These are phyloP conservation scores for Globisporangium ultimum DNA, from an alignment of 352 stramenopile species.

Conservation along the genomic window DNA sequence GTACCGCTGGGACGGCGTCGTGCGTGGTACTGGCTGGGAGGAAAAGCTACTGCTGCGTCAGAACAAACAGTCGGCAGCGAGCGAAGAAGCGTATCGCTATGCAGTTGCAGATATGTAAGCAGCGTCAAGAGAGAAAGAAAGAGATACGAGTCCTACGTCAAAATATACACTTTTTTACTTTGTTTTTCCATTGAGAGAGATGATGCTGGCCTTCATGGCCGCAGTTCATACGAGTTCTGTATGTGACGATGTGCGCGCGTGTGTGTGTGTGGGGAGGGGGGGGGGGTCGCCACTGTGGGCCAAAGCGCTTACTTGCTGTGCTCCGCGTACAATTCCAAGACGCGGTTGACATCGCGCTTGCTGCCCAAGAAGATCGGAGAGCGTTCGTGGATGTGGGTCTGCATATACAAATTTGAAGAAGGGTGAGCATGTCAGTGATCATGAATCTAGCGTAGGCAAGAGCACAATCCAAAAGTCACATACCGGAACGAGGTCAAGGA, in stretches of 20 bases:
- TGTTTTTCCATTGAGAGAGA: background rate
- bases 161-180: constrained; percentile 2
- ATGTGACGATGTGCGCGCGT: background rate
- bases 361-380: constrained; percentile 97
- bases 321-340: constrained; percentile 73
- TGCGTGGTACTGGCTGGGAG: constrained; percentile 96
- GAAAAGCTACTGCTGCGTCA: constrained; percentile 88
- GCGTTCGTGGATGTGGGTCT: constrained; percentile 95
- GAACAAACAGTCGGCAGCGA: constrained; percentile 55
- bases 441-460: background rate
- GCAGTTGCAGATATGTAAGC: constrained; percentile 86
- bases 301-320: constrained; percentile 15
- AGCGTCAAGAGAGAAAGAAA: background rate
- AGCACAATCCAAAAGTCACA: constrained; percentile 16
- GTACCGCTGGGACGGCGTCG: constrained; percentile 98
- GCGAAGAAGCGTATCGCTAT: constrained; percentile 78
- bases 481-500: constrained; percentile 93
- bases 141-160: background rate
- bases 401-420: background rate
- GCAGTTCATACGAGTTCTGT: too few relatives aligned
- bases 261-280: background rate
- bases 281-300: too few relatives aligned
- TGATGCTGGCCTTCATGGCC: too few relatives aligned
- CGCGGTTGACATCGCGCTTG: constrained; percentile 81
- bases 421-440: background rate